Evolutionary conservation across 139 green algal species (phyloP), one percentile per base, ranked within the genome.

Genomic region (Closterium sp.): DNA sequence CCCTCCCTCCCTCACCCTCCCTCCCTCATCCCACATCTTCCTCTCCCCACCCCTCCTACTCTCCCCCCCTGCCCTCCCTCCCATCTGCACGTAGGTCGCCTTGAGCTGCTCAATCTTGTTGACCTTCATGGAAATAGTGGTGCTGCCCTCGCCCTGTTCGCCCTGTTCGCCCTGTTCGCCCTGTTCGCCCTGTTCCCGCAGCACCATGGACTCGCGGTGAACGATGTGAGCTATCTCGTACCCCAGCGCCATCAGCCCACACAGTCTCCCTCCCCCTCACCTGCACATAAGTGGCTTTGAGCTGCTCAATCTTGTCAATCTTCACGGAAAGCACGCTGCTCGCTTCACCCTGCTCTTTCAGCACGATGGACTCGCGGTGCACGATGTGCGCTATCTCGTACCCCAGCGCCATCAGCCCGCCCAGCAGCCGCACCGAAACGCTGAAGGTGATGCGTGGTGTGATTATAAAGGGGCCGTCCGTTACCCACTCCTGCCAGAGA

Each of bases 371-470:
- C 27, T 27, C 27, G 62, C 98, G 97, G 38, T 96, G 96, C 96
- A 99, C 97, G 95, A 99, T 98, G 87, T 96, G 96, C 34, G 97
- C 97, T n/a, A 99, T 98, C 93, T 98, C 95, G 93, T 99, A 99
- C 31, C 98, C 98, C 88, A 99, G 96, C n/a, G 98, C 97, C 97
- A 99, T 99, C 29, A 99, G 96, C 11, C 98, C 98, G 21, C 98
- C 98, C 88, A 99, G 17, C 62, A 79, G 62, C 62, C 62, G 62
- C 62, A 79, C 62, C 17, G 62, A 79, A 4, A 79, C 62, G 19
- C 86, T 89, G 86, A 89, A 85, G 86, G 31, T 89, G 31, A 31
- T 85, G 86, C 19, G 86, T 17, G 19, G 31, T 85, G 31, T 89
- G 31, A 85, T 31, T 85, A 89, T 17, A 22, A 89, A 34, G 17